Evolutionary conservation across 2,329 filamentous ascomycete species (phyloP).

Genomic region (Stagonosporopsis chrysanthemi): DNA sequence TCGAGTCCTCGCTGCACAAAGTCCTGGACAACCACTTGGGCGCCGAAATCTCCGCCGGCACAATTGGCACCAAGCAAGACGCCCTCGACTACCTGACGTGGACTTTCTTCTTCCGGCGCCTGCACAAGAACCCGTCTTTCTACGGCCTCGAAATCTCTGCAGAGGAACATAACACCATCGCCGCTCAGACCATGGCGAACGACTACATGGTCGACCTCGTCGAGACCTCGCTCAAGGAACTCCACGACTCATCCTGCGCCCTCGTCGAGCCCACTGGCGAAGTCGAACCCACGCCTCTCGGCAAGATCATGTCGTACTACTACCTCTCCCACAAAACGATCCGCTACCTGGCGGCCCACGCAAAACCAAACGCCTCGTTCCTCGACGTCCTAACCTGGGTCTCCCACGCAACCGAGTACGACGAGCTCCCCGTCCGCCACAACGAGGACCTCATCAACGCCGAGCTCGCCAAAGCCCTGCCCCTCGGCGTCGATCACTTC

Average conservation of each 20-base stretch:
- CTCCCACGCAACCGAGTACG: constrained; percentile 91
- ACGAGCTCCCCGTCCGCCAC: constrained; percentile 95
- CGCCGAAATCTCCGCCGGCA: constrained; percentile 92
- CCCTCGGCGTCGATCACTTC: constrained; percentile 68
- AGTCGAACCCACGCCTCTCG: constrained; percentile 86
- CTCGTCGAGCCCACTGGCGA: constrained; percentile 85
- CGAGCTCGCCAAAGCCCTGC: constrained; percentile 83
- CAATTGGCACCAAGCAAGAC: constrained; percentile 93
- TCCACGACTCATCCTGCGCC: constrained; percentile 85
- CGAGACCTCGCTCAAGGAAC: constrained; percentile 80
- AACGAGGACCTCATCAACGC: constrained; percentile 98
- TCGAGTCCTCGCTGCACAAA: constrained; percentile 94
- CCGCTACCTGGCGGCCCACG: constrained; percentile 79
- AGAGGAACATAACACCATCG: constrained; percentile 87
- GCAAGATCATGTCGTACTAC: constrained; percentile 99
- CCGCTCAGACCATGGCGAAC: constrained; percentile 86
- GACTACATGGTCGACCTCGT: constrained; percentile 96
- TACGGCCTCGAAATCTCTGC: constrained; percentile 94
- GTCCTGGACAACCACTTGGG: constrained; percentile 96
- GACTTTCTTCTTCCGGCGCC: constrained; percentile 97
- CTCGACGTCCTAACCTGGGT: constrained; percentile 89
- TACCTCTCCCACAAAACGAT: constrained; percentile 95
- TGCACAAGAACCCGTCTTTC: constrained; percentile 98
- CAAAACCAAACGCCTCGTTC: constrained; percentile 78
- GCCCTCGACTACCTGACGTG: constrained; percentile 97